Percentiles rank a stretch among this genome's conserved stretches.
Conservation (phyloP, 1,139 yeast species). For the Zygotorulaspora mrakii region DNA sequence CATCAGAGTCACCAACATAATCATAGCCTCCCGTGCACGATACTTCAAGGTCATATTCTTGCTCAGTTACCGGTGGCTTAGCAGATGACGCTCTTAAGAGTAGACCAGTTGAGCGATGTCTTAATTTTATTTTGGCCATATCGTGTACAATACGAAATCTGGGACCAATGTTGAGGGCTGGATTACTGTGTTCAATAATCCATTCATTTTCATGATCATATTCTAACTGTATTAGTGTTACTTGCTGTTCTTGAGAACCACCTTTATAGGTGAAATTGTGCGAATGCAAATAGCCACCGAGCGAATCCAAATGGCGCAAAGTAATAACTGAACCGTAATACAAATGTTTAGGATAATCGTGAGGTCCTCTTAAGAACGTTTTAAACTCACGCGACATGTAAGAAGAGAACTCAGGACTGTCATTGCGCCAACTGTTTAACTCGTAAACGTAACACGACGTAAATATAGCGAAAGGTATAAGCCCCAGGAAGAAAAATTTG, state of each 20-base stretch:
- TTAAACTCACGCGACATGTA: slow-evolving; percentile 58
- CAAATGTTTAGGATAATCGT: slow-evolving; percentile 44
- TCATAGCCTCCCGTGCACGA: slow-evolving; percentile 55
- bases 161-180: slow-evolving; percentile 24
- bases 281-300: slow-evolving; percentile 68
- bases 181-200: slow-evolving; percentile 49
- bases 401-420: slow-evolving; percentile 45
- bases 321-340: slow-evolving; percentile 65
- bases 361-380: slow-evolving; percentile 42
- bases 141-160: slow-evolving; percentile 43
- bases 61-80: slow-evolving; percentile 75
- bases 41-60: slow-evolving; percentile 74
- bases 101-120: slow-evolving; percentile 58
- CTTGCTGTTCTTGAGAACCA: slow-evolving; percentile 65
- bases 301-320: slow-evolving; percentile 54
- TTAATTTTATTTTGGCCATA: slow-evolving; percentile 53
- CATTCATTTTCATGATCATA: slow-evolving; percentile 60
- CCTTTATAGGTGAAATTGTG: slow-evolving; percentile 50
- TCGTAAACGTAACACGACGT: slow-evolving; percentile 49
- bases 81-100: slow-evolving; percentile 55
- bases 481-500: slow-evolving; percentile 40
- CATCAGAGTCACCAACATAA: slow-evolving; percentile 47
- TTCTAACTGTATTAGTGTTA: slow-evolving; percentile 53
- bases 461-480: slow-evolving; percentile 52
- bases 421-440: slow-evolving; percentile 44